Evolutionary conservation across 495 filamentous ascomycete genomes (phyloP).

Genomic region (Chaetomidium leptoderma): DNA sequence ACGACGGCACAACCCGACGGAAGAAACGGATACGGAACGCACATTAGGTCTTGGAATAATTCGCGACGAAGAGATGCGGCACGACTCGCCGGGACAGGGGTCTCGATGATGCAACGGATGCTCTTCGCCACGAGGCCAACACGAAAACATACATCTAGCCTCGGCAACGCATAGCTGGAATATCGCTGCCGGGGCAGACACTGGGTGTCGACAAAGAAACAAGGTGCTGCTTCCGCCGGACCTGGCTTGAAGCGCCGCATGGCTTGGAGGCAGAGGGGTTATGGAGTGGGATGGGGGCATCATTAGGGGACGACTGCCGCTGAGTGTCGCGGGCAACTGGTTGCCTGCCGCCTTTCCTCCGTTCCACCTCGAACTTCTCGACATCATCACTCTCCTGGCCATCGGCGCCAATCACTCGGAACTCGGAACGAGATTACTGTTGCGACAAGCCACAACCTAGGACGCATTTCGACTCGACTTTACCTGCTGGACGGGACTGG

Average conservation of each 20-base stretch:
- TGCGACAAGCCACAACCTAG: conserved; percentile 14
- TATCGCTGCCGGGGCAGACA: conserved; percentile 39
- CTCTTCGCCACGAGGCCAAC: conserved; percentile 22
- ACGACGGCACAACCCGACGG: conserved; percentile 18
- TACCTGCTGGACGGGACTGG: conserved; percentile 23
- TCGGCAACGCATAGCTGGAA: conserved; percentile 34
- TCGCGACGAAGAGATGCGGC: conserved; percentile 26
- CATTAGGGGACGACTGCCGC: not conserved
- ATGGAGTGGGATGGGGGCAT: not conserved
- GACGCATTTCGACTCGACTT: conserved; percentile 12
- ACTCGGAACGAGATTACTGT: conserved; percentile 24
- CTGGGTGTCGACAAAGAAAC: conserved; percentile 45
- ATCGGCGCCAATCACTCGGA: not conserved
- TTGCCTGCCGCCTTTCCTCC: conserved; percentile 9
- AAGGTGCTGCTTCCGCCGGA: conserved; percentile 23
- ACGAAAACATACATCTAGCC: conserved; percentile 34
- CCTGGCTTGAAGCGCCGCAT: not conserved
- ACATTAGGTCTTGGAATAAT: conserved; percentile 23
- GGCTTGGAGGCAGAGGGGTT: conserved; percentile 14
- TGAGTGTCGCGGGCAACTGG: conserved; percentile 15
- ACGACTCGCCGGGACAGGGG: conserved; percentile 28
- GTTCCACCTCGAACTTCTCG: not conserved
- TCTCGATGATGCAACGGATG: conserved; percentile 19
- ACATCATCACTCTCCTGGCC: not conserved
- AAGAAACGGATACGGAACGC: conserved; percentile 29